Percentiles rank a stretch among this genome's conserved stretches.
Evolutionary conservation across 805 yeast species (phyloP).

Genomic region (Jamesozyma piceae): DNA sequence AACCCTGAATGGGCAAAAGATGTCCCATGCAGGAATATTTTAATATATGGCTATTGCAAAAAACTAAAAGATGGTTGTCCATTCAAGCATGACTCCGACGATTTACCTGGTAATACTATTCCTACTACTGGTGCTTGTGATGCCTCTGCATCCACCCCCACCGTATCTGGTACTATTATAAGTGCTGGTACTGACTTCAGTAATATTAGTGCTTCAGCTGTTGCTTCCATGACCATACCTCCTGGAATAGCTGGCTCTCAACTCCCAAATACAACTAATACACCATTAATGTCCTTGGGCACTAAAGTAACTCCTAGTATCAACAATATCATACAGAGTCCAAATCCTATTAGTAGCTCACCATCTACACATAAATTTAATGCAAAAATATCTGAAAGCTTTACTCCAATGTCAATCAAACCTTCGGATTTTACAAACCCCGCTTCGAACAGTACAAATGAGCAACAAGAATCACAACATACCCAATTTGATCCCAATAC

Average conservation of each 20-base stretch:
- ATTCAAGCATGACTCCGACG: conserved; percentile 53
- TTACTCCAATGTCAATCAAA: conserved; percentile 35
- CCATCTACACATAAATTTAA: conserved; percentile 35
- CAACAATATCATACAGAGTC: background rate
- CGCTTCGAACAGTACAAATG: background rate
- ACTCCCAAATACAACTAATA: background rate
- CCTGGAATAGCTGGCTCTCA: background rate
- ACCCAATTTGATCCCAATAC: background rate
- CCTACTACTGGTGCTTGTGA: background rate
- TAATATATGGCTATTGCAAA: conserved; percentile 81
- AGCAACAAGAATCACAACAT: background rate
- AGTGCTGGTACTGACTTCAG: background rate
- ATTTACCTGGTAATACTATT: conserved; percentile 1
- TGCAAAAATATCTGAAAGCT: conserved; percentile 45
- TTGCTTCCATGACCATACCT: background rate
- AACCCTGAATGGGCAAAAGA: conserved; percentile 50
- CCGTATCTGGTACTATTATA: too few relatives aligned
- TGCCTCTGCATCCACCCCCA: background rate
- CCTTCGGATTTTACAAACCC: conserved; percentile 2
- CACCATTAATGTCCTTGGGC: too few relatives aligned
- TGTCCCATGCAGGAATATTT: conserved; percentile 74
- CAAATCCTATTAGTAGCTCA: conserved; percentile 5
- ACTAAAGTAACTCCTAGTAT: background rate
- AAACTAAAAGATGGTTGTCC: conserved; percentile 82
- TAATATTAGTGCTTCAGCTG: background rate